Base-by-base conservation (phyloP, 2,329 filamentous ascomycete genomes). In the Ophiocordyceps camponoti-floridani region DNA sequence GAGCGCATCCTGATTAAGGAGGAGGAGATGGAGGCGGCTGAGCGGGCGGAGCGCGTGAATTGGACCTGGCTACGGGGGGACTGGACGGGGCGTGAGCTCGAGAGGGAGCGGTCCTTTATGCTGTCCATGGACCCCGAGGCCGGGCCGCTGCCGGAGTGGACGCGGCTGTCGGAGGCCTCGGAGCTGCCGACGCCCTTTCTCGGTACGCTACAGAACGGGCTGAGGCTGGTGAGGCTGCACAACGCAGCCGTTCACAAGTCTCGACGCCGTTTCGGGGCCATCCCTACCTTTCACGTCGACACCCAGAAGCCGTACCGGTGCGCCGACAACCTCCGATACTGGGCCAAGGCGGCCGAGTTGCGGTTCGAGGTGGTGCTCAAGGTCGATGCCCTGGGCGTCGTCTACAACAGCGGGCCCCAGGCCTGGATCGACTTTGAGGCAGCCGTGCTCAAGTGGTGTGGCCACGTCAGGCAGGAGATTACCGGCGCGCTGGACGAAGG, bases 261-360 rank as follows among this genome's bases (percentile, higher is more conserved):
- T 19, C 79, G 82, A 56, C 75, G 85, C 28, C 84, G 83, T 8
- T 96, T 96, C 58, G 87, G 88, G 44, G 77, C 84, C 49, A 95
- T 98, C 57, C 86, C 85, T 46, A 74, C 75, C 10, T 95, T 82
- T 61, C 91, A 96, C 60, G 80, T 79, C n/a, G 87, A 98, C 60
- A 89, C 91, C 10, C 80, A 78, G 48, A 96, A 96, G 63, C 91
- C 91, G 0, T 98, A 98, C 60, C 82, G 91, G 43, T 81, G 81
- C 49, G 86, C 88, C 3, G 91, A 98, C 53, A 98, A 98, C 59
- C 70, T 98, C 49, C 77, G 87, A 38, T 98, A 83, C 68, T 98
- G 91, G 89, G 75, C 84, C 62, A 98, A 98, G 66, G 91, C 89
- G 1, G 87, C 88, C 8, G 88, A 98, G 64, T 70, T 96, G 47